Conservation (phyloP, 805 yeast genomes). For the Saccharomyces jurei region DNA sequence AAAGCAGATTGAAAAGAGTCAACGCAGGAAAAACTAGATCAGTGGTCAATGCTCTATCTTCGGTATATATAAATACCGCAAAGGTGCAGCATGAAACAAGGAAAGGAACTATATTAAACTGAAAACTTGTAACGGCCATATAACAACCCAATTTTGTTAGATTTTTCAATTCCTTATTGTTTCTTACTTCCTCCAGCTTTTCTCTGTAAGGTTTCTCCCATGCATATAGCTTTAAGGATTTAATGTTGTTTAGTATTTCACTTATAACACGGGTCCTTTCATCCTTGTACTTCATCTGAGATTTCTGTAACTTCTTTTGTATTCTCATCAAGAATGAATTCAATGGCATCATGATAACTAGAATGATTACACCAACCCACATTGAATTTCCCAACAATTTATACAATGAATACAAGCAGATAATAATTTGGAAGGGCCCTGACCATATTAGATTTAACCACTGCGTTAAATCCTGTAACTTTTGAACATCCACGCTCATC, state of each 20-base stretch:
- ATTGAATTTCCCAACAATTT: conserved; percentile 75
- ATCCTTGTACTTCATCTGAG: conserved; percentile 86
- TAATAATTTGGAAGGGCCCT: conserved; percentile 78
- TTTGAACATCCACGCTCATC: conserved; percentile 89
- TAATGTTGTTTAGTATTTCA: conserved; percentile 84
- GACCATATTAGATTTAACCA: conserved; percentile 80
- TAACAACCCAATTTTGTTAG: conserved; percentile 66
- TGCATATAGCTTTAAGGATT: conserved; percentile 85
- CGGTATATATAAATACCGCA: conserved; percentile 61
- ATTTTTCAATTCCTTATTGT: conserved; percentile 74
- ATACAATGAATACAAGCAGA: conserved; percentile 69
- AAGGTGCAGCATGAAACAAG: conserved; percentile 86
- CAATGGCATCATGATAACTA: conserved; percentile 71
- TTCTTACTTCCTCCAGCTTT: conserved; percentile 73
- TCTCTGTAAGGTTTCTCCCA: conserved; percentile 87
- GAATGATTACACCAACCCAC: conserved; percentile 90
- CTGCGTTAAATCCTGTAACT: conserved; percentile 76
- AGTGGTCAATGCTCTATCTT: conserved; percentile 63
- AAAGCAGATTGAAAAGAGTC: conserved; percentile 75
- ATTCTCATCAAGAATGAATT: conserved; percentile 60
- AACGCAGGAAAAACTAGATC: conserved; percentile 90
- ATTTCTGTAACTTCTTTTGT: conserved; percentile 67
- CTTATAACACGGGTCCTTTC: conserved; percentile 82
- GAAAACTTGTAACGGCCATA: conserved; percentile 61
- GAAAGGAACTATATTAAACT: conserved; percentile 83